A percentile compares a stretch with the other conserved stretches of the same genome.
Evolutionary conservation across 768 basidiomycete species (phyloP).

Genomic region (Xerocomellus dryophilus): DNA sequence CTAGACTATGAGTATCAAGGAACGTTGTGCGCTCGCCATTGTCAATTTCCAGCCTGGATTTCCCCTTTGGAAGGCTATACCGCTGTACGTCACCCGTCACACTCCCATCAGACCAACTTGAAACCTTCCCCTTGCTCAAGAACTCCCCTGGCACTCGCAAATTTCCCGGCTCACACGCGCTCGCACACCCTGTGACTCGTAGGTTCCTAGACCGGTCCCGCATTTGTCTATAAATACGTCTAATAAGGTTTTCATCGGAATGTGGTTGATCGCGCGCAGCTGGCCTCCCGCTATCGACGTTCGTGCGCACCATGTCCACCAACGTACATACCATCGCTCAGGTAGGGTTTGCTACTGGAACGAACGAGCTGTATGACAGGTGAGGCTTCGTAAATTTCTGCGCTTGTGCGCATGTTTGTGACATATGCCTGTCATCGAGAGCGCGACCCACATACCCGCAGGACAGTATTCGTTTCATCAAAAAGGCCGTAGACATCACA

Average conservation of each 20-base stretch:
- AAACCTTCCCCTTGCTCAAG: too few relatives aligned
- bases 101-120: too few relatives aligned
- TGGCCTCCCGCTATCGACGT: not conserved
- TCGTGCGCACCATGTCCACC: conserved; percentile 26
- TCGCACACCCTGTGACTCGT: not conserved
- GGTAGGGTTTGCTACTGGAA: conserved; percentile 72
- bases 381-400: too few relatives aligned
- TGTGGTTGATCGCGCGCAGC: not conserved
- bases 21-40: too few relatives aligned
- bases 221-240: not conserved
- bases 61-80: too few relatives aligned
- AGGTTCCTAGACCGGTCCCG: not conserved
- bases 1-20: too few relatives aligned
- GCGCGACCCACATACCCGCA: conserved; percentile 82
- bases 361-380: conserved; percentile 75
- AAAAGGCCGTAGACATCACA: conserved; percentile 38
- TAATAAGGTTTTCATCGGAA: not conserved
- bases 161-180: too few relatives aligned
- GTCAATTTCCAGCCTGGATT: too few relatives aligned
- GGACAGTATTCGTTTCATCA: conserved; percentile 59
- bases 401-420: too few relatives aligned
- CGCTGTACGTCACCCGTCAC: too few relatives aligned
- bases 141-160: too few relatives aligned
- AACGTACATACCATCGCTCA: conserved; percentile 65
- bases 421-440: conserved; percentile 34